Base-by-base conservation (phyloP, 2,329 filamentous ascomycete genomes). In the Fusarium sp. region DNA sequence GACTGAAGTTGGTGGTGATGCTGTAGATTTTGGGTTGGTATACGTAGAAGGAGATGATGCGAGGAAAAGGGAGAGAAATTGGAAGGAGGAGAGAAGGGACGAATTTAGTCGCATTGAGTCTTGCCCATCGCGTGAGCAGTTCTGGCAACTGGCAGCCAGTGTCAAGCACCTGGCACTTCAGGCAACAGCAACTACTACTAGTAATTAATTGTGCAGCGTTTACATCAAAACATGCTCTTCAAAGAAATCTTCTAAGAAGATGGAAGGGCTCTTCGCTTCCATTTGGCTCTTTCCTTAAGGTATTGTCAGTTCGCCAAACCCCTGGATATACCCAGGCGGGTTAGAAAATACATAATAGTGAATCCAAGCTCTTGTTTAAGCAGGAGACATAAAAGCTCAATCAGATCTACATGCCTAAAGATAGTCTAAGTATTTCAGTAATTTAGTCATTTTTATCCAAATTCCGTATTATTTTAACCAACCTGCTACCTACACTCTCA, bases 161-260 rank as follows among this genome's bases (percentile, higher is more conserved):
- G 66, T 64, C 57, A 65, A 56, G 45, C 47, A 65, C 32, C 63
- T 70, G 58, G 48, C 50, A 57, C 40, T n/a, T 46, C 32, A 64
- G 67, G 67, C 67, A 68, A 47, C 33, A 56, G 49, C 39, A 52
- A 46, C 33, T 25, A 40, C 39, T 49, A 46, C 33, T 25, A 40
- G 40, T 20, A 53, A 41, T 20, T 33, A 15, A 11, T n/a, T 48
- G 35, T 47, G 37, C 23, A 15, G 14, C 4, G 9, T 20, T 45
- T 30, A 45, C 27, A 6, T 10, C 39, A 3, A 14, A n/a, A 8
- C 10, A 30, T 25, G 8, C 33, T 35, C 35, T n/a, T n/a, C 2
- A 37, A 37, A 30, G 5, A 15, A n/a, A 35, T 35, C 7, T 7
- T 7, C 7, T 23, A 23, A 23, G 2, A 23, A 23, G 23, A 23